Evolutionary conservation across 768 basidiomycete genomes (phyloP), one percentile per base, ranked within the genome.

Genomic region (Tulasnella calospora): DNA sequence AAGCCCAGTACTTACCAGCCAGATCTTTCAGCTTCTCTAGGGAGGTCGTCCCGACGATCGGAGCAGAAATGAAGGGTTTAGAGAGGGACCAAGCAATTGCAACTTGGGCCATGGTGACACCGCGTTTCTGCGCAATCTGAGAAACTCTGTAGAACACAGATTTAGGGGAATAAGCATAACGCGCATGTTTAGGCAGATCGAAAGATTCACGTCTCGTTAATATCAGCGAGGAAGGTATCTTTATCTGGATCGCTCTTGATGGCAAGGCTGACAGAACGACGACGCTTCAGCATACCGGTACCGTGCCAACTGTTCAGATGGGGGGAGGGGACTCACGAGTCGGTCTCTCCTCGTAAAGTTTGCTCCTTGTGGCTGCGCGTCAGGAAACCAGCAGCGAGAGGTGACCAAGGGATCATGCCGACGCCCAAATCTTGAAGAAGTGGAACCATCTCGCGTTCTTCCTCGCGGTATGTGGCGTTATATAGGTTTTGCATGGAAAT

Each of bases 381-480:
- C 23, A 81, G 73, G 79, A 77, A 81, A 15, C 82, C 82, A 3
- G 78, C 77, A 0, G 79, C 81, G 44, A 83, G 79, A 4, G 83
- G 81, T 5, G 78, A 80, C 83, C 83, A 84, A 1, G 82, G 82
- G 67, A 83, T 82, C 77, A 79, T 19, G 23, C 82, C 83, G 51
- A 81, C 80, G 70, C 83, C 83, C 61, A 79, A 27, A 33, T 71
- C 69, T 57, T 78, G 41, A 19, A 70, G 46, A 10, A 78, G 40
- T 0, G 77, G 77, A 13, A 71, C 15, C 77, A 78, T 78, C 67
- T 78, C 77, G 12, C 77, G 35, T 33, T 78, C 67, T 51, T 78
- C 77, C 30, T 78, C 77, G 36, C 77, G 77, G 23, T 78, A 78
- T 19, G 41, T 35, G 0, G 70, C 69, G 38, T 71, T 71, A 33